Conservation (phyloP, 768 basidiomycete genomes). For the Suillus decipiens region DNA sequence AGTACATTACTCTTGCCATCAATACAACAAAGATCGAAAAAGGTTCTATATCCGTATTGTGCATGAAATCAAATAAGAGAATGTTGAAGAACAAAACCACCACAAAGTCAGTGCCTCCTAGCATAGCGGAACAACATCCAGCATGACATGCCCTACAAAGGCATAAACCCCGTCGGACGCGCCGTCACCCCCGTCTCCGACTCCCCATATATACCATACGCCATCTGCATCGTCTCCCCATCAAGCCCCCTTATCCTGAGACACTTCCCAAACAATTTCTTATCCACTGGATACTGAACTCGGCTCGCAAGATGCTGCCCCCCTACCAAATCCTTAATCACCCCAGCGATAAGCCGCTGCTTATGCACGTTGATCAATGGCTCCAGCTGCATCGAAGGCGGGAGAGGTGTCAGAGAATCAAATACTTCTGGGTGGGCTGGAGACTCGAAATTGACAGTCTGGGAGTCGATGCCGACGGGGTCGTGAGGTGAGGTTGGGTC, state of each 20-base stretch:
- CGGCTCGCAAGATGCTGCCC: conserved; percentile 82
- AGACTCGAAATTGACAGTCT: conserved; percentile 62
- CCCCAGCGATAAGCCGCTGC: conserved; percentile 77
- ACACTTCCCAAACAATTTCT: conserved; percentile 76
- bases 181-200: conserved; percentile 13
- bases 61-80: conserved; percentile 5
- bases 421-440: conserved; percentile 82
- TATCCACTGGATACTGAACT: conserved; percentile 69
- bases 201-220: conserved; percentile 37
- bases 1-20: background rate
- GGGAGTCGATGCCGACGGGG: conserved; percentile 62
- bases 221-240: conserved; percentile 53
- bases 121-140: background rate
- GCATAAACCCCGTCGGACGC: conserved; percentile 23
- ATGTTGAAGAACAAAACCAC: background rate
- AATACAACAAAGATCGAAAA: conserved; percentile 6
- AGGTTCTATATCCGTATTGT: background rate
- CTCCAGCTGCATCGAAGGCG: conserved; percentile 76
- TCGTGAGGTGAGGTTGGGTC: conserved; percentile 81
- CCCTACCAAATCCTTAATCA: conserved; percentile 78
- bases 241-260: conserved; percentile 70
- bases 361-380: conserved; percentile 90
- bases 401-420: conserved; percentile 67
- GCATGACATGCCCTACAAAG: conserved; percentile 16
- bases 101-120: background rate